Evolutionary conservation across 768 basidiomycete genomes (phyloP).

Genomic region (Thelephora aurantiotincta): DNA sequence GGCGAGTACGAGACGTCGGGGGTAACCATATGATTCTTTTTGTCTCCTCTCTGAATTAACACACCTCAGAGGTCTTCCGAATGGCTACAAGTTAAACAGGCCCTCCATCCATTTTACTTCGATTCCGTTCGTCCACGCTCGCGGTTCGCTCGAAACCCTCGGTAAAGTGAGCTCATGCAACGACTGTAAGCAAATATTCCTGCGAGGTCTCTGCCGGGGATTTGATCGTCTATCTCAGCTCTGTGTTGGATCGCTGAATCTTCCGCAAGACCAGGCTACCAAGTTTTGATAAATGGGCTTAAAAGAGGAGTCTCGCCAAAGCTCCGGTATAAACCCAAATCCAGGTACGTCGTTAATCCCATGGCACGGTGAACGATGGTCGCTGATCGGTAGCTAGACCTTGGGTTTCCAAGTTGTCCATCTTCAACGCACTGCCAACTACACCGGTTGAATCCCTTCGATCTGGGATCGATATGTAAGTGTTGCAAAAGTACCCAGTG

Average conservation of each 20-base stretch:
- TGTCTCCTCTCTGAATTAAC: neutral
- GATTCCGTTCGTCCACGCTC: conserved; percentile 45
- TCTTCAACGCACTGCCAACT: conserved; percentile 22
- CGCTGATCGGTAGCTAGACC: conserved; percentile 24
- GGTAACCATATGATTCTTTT: conserved; percentile 19
- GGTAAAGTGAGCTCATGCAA: conserved; percentile 38
- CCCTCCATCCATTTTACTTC: conserved; percentile 47
- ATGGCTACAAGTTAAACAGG: conserved; percentile 30
- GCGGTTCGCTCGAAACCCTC: conserved; percentile 15
- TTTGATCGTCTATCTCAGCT: conserved; percentile 25
- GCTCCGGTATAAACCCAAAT: conserved; percentile 46
- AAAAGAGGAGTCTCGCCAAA: conserved; percentile 66
- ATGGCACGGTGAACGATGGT: too few relatives aligned
- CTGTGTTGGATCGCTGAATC: conserved; percentile 56
- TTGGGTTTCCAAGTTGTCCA: conserved; percentile 33
- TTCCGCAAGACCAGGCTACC: conserved; percentile 18
- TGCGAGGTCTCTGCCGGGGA: neutral
- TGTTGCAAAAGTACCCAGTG: neutral
- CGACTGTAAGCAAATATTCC: conserved; percentile 38
- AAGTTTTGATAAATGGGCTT: conserved; percentile 70
- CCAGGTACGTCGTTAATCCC: conserved; percentile 29
- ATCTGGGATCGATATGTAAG: neutral
- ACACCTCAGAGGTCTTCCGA: conserved; percentile 26
- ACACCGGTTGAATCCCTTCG: conserved; percentile 5
- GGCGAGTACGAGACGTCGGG: conserved; percentile 29